Conservation (phyloP, 179 eudicot genomes). For the Nepenthes alata region DNA sequence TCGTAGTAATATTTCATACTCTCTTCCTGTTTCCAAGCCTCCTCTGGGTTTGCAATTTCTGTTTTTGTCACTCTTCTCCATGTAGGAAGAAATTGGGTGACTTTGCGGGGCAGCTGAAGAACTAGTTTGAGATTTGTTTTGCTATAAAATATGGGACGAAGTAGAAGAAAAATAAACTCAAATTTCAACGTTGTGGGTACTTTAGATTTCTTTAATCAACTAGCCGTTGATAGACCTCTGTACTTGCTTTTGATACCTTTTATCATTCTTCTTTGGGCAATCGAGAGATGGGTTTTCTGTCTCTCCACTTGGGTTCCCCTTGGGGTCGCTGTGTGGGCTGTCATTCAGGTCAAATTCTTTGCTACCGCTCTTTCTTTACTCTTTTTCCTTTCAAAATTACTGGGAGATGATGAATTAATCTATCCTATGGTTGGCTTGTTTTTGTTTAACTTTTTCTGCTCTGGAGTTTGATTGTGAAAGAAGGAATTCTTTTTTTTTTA, state of each 20-base stretch:
- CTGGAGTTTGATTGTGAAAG: background rate
- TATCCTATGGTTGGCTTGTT: background rate
- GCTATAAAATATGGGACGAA: too few relatives aligned
- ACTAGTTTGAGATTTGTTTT: too few relatives aligned
- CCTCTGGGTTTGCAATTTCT: too few relatives aligned
- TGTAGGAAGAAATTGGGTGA: too few relatives aligned
- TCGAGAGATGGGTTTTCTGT: conserved; percentile 74
- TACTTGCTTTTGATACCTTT: conserved; percentile 44
- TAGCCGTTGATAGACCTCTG: conserved; percentile 42
- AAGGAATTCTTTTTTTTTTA: background rate
- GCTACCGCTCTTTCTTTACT: background rate
- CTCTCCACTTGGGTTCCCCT: conserved; percentile 73
- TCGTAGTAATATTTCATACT: too few relatives aligned
- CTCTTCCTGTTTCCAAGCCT: too few relatives aligned
- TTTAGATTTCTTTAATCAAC: conserved; percentile 35
- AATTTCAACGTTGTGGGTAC: conserved; percentile 9
- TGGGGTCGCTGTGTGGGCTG: conserved; percentile 62
- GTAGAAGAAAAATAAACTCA: background rate
- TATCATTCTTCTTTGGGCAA: conserved; percentile 45
- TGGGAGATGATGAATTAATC: background rate
- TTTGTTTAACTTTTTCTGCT: background rate
- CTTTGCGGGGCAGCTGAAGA: too few relatives aligned
- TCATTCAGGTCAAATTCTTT: conserved; percentile 49
- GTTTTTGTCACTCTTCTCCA: too few relatives aligned
- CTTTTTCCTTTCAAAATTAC: too few relatives aligned